Conservation (phyloP, 2,329 filamentous ascomycete species). For the Aspergillus phoenicis region DNA sequence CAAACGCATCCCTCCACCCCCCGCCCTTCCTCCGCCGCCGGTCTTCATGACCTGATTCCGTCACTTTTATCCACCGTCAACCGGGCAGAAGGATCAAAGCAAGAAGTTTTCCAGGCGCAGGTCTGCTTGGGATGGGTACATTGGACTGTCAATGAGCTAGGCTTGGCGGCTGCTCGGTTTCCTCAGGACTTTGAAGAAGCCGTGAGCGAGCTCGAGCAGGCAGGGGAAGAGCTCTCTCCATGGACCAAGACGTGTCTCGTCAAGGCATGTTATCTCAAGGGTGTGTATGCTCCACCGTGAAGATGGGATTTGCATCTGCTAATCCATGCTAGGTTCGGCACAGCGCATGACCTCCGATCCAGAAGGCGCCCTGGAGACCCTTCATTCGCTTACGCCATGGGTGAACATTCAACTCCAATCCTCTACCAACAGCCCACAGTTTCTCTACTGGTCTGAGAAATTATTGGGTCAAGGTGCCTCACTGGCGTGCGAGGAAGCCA, state of each 20-base stretch:
- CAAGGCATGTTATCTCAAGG: constrained; percentile 77
- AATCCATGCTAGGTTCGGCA: constrained; percentile 43
- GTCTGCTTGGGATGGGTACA: constrained; percentile 85
- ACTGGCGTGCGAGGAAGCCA: constrained; percentile 60
- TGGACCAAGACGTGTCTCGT: constrained; percentile 84
- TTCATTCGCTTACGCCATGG: constrained; percentile 66
- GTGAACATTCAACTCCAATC: constrained; percentile 47
- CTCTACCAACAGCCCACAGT: constrained; percentile 60
- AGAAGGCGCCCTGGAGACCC: constrained; percentile 66
- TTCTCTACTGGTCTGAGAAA: constrained; percentile 77
- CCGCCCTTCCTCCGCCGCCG: constrained; percentile 45
- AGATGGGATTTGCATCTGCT: constrained; percentile 12
- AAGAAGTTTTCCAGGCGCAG: constrained; percentile 72
- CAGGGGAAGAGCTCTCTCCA: constrained; percentile 58
- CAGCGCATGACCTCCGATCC: constrained; percentile 46
- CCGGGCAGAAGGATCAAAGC: constrained; percentile 54
- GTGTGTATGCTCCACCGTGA: constrained; percentile 48
- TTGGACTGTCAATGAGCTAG: constrained; percentile 73
- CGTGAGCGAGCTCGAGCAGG: constrained; percentile 55
- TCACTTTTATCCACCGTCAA: constrained; percentile 57
- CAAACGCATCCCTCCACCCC: constrained; percentile 36
- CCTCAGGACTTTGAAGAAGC: constrained; percentile 64
- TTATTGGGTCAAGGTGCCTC: constrained; percentile 75
- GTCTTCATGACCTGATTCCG: constrained; percentile 45
- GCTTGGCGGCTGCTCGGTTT: constrained; percentile 61